A percentile compares a stretch with the other conserved stretches of the same genome.
phyloP scores from a whole-genome alignment of 768 basidiomycete species.

The Suillus discolor region DNA sequence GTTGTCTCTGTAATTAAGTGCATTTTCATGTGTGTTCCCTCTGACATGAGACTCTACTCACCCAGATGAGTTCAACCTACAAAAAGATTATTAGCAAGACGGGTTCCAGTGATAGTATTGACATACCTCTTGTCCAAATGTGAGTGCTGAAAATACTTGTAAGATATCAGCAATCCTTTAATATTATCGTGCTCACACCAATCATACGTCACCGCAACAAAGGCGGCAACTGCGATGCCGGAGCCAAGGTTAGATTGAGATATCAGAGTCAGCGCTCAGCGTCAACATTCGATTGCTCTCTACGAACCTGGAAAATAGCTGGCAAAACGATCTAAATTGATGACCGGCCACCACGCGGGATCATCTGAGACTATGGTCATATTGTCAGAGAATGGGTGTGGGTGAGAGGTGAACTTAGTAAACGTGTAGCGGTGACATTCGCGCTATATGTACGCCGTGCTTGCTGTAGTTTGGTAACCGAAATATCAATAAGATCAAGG shows the following conservation, averaged over 20 bases:
- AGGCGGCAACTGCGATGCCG: background rate
- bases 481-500: too few relatives aligned
- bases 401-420: background rate
- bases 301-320: background rate
- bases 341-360: background rate
- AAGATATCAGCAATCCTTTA: background rate
- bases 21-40: background rate
- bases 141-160: background rate
- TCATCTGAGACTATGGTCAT: background rate
- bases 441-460: background rate
- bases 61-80: background rate
- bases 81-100: background rate
- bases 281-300: background rate
- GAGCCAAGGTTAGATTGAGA: background rate
- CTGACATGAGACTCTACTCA: background rate
- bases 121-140: background rate
- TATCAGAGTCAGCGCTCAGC: background rate
- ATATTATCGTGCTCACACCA: background rate
- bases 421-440: background rate
- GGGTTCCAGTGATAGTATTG: accelerated
- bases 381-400: background rate
- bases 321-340: background rate
- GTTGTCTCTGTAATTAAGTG: background rate
- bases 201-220: background rate
- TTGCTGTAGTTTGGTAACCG: too few relatives aligned